A percentile compares a stretch with the other conserved stretches of the same genome.
Evolutionary conservation across 768 basidiomycete genomes (phyloP).

Genomic region (Tulasnella sp.): DNA sequence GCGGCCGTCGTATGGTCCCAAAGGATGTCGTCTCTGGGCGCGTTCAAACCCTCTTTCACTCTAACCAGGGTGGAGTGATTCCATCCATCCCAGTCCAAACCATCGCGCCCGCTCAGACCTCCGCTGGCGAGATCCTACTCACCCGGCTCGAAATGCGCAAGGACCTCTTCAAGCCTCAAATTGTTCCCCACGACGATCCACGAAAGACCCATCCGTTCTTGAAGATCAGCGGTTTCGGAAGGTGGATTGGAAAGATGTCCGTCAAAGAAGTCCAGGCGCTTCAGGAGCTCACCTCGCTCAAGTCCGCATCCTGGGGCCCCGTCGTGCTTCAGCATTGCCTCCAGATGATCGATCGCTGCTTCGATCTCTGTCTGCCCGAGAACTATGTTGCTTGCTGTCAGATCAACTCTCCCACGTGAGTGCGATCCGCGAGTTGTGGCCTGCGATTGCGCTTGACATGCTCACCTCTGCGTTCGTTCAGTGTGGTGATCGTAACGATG

Average conservation of each 20-base stretch:
- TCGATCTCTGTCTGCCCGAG: neutral
- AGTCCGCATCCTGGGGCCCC: neutral
- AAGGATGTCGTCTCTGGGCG: neutral
- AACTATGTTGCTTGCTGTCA: neutral
- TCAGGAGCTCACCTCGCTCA: neutral
- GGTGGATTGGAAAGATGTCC: neutral
- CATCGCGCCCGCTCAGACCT: too few relatives aligned
- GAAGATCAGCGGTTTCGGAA: neutral
- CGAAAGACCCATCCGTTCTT: neutral
- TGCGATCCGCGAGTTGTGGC: too few relatives aligned
- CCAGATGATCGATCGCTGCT: neutral
- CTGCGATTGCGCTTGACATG: too few relatives aligned
- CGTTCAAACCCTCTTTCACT: neutral
- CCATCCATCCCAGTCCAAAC: neutral
- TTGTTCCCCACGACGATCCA: neutral
- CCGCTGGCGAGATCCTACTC: too few relatives aligned
- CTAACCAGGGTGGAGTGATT: neutral
- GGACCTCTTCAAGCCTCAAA: neutral
- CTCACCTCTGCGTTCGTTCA: too few relatives aligned
- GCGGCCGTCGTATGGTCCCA: too few relatives aligned
- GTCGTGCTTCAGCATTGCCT: neutral
- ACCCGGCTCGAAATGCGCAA: too few relatives aligned
- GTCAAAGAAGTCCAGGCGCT: neutral
- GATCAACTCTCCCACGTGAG: neutral
- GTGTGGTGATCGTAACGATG: neutral